A percentile compares a stretch with the other conserved stretches of the same genome.
phyloP scores from a whole-genome alignment of 441 rosid species.

The Flueggea neowawraea region DNA sequence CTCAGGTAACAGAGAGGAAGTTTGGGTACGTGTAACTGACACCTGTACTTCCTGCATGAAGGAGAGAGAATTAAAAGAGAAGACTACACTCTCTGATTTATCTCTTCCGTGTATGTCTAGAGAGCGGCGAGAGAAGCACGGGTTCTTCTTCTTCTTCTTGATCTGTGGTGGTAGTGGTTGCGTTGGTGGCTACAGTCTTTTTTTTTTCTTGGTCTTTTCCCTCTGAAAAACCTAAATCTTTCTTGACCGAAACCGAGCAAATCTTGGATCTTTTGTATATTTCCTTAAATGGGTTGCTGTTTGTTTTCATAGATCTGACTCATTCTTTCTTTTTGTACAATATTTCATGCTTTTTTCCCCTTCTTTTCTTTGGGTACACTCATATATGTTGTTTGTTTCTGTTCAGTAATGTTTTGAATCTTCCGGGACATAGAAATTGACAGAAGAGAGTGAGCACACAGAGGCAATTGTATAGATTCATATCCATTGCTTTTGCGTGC shows the following conservation, averaged over 20 bases:
- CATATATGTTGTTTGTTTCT: background rate
- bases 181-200: too few relatives aligned
- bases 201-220: too few relatives aligned
- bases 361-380: background rate
- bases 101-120: background rate
- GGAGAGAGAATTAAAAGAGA: constrained; percentile 25
- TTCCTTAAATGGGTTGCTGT: too few relatives aligned
- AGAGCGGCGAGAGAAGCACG: background rate
- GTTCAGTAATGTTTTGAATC: background rate
- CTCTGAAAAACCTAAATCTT: too few relatives aligned
- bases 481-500: constrained; percentile 89
- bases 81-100: background rate
- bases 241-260: too few relatives aligned
- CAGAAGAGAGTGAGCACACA: constrained; percentile 99
- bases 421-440: constrained; percentile 63
- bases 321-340: too few relatives aligned
- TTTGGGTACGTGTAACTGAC: constrained; percentile 36
- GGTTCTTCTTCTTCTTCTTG: too few relatives aligned
- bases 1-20: constrained; percentile 20
- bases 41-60: constrained; percentile 55
- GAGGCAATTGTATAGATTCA: constrained; percentile 62
- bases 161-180: too few relatives aligned
- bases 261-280: too few relatives aligned
- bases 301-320: too few relatives aligned
- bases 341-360: too few relatives aligned